Base-by-base conservation (phyloP, 441 rosid species). In the Rhodomyrtus psidioides region DNA sequence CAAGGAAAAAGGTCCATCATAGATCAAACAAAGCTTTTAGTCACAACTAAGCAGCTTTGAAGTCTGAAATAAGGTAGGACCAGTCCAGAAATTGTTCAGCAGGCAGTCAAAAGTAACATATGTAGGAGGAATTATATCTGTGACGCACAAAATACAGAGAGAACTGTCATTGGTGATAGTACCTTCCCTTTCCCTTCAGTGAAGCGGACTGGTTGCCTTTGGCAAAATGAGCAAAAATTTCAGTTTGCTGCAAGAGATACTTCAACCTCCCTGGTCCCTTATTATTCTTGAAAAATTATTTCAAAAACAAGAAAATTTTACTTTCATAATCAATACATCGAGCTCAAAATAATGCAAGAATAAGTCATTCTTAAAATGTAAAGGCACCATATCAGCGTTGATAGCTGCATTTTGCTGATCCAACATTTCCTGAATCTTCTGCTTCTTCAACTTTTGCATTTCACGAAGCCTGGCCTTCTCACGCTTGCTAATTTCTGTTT, bases 171-270 rank as follows among this genome's bases (percentile, higher is more conserved):
- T 39, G 51, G 15, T 70, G 42, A 70, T 3, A 39, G 79, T 90
- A 96, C 99, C 97, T 97, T 91, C 99, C 99, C 90, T 95, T 97
- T 7, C 82, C 87, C 90, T 93, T 96, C 90, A 91, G 96, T 3
- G 97, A 88, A 58, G 98, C 85, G 27, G 98, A 92, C 51, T 92
- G 94, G 87, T 93, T 97, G 53, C 93, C 94, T 93, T 96, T 97
- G 24, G 99, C 97, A 95, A 96, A 97, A 87, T 97, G 99, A 76
- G 99, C 97, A 92, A 97, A 96, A 87, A 97, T 91, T 96, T 97
- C 99, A 3, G 99, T 97, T 87, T 96, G 99, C 93, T 97, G 97
- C 87, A 97, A 91, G 83, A 97, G 95, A 89, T 94, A 96, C 91
- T 97, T 96, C 91, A 97, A 84, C 85, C 99, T 93, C 54, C 99